phyloP scores from a whole-genome alignment of 2,329 filamentous ascomycete species.

The Aspergillus flavus region DNA sequence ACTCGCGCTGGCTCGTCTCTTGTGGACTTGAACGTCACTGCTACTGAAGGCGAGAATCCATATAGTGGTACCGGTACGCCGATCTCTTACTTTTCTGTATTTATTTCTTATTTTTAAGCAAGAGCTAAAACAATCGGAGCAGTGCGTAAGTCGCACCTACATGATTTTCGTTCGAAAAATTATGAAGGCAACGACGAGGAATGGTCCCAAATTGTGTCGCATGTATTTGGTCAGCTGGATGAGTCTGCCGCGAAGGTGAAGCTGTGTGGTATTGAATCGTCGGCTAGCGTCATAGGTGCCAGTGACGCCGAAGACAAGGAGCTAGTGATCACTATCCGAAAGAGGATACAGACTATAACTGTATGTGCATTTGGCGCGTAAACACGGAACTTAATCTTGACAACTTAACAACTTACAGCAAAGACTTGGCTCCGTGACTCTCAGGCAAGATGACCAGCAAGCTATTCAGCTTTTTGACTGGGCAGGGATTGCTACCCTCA shows the following conservation, averaged over 20 bases:
- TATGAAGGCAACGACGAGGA: constrained; percentile 48
- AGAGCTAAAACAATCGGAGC: constrained; percentile 16
- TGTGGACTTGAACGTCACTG: constrained; percentile 58
- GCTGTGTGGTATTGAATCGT: constrained; percentile 34
- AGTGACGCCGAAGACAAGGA: constrained; percentile 33
- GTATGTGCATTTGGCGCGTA: constrained; percentile 31
- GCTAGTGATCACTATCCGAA: constrained; percentile 45
- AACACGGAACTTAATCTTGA: not conserved
- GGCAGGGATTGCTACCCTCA: constrained; percentile 52
- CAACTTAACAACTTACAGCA: constrained; percentile 40
- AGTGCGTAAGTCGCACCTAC: constrained; percentile 43
- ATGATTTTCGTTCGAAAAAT: constrained; percentile 44
- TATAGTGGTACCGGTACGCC: constrained; percentile 52
- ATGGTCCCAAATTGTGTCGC: constrained; percentile 41
- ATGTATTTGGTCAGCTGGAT: constrained; percentile 36
- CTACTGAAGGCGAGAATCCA: constrained; percentile 60
- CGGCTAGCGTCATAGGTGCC: constrained; percentile 29
- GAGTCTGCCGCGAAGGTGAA: constrained; percentile 18
- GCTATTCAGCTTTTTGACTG: constrained; percentile 61
- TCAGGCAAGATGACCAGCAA: constrained; percentile 56
- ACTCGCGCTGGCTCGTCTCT: constrained; percentile 35
- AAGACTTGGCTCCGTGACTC: constrained; percentile 56
- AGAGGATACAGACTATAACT: constrained; percentile 53
- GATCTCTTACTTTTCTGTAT: not conserved
- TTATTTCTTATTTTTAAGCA: not conserved